These are phyloP conservation scores for Alternaria sp. DNA, from an alignment of 2,329 filamentous ascomycete genomes.

Conservation along the genomic window DNA sequence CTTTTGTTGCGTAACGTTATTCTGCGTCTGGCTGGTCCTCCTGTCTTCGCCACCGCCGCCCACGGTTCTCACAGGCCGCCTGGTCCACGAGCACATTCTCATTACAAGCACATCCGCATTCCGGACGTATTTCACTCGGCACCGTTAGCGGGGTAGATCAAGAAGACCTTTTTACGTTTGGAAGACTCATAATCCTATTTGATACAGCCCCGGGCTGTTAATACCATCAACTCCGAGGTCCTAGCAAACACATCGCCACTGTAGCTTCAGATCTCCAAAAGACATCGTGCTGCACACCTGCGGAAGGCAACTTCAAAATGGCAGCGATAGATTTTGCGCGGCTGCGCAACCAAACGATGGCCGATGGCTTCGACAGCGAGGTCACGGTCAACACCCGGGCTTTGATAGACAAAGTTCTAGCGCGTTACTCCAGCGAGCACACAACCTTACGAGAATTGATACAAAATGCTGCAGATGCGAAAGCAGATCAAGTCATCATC, in stretches of 20 bases:
- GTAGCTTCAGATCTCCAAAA: neutral
- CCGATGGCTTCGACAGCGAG: constrained; percentile 90
- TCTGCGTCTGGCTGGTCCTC: constrained; percentile 23
- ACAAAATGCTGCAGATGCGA: constrained; percentile 97
- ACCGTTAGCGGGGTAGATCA: neutral
- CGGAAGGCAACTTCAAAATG: constrained; percentile 26
- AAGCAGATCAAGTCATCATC: constrained; percentile 86
- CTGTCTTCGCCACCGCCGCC: constrained; percentile 41
- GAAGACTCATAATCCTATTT: neutral
- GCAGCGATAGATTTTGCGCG: constrained; percentile 62
- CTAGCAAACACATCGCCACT: neutral
- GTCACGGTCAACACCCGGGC: constrained; percentile 97
- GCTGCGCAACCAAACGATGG: constrained; percentile 86
- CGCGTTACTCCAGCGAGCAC: constrained; percentile 96
- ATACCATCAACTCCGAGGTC: neutral
- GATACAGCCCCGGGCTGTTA: neutral
- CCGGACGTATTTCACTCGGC: neutral
- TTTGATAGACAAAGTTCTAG: constrained; percentile 96
- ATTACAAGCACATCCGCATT: neutral
- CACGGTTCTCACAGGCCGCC: constrained; percentile 8
- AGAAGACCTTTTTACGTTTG: neutral
- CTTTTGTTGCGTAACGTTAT: constrained; percentile 18
- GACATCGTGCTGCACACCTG: neutral
- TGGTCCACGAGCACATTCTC: neutral
- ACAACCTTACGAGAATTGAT: constrained; percentile 86